Evolutionary conservation across 192 early-diverging fungal genomes (phyloP).

Genomic region (Backusella tuberculispora): DNA sequence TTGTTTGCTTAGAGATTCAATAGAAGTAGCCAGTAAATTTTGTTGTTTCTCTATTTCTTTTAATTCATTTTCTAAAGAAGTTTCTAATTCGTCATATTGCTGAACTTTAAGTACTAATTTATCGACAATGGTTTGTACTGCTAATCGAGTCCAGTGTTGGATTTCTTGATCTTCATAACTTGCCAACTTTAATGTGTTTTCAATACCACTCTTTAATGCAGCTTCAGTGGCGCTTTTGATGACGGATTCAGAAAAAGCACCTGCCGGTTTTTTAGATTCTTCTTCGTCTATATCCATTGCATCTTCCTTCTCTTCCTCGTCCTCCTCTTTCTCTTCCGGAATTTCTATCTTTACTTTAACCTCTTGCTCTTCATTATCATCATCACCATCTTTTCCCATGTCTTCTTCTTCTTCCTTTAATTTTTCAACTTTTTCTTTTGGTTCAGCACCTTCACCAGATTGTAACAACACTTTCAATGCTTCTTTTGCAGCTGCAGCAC

Average conservation of each 20-base stretch:
- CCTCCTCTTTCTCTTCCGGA: background rate
- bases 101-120: conserved; percentile 90
- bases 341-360: background rate
- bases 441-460: conserved; percentile 13
- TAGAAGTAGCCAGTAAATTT: conserved; percentile 23
- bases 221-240: conserved; percentile 77
- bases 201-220: conserved; percentile 88
- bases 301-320: background rate
- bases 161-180: conserved; percentile 87
- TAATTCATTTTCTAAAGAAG: conserved; percentile 82
- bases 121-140: conserved; percentile 82
- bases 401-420: conserved; percentile 15
- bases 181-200: conserved; percentile 79
- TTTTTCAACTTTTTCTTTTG: background rate
- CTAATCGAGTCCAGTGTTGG: conserved; percentile 77
- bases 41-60: conserved; percentile 74
- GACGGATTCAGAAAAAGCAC: conserved; percentile 39
- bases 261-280: conserved; percentile 5
- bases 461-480: conserved; percentile 73
- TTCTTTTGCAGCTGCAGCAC: conserved; percentile 83
- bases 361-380: background rate
- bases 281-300: conserved; percentile 38
- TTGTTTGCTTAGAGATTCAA: conserved; percentile 15
- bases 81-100: conserved; percentile 92
- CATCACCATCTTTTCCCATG: background rate